Evolutionary conservation across 495 filamentous ascomycete species (phyloP), one percentile per base, ranked within the genome.

Genomic region (Xylaria venustula): DNA sequence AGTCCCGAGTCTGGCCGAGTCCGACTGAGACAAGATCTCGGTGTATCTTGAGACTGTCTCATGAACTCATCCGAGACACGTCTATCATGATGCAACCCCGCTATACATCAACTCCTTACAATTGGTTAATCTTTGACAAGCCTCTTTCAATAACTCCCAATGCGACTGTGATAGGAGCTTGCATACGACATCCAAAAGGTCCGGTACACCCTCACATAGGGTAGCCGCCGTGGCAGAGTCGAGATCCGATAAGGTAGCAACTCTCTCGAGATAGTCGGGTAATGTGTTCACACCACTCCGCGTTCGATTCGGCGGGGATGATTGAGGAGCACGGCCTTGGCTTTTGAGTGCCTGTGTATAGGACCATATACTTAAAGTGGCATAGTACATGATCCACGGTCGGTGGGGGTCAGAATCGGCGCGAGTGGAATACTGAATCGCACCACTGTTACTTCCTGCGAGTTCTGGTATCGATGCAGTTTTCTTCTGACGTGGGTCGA

Each of bases 351-450:
- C 93, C 65, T 87, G 92, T 17, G 91, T 92, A 68, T 94, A 98
- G 19, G 84, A 91, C 93, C 93, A 98, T 26, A 97, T 91, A 48
- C 93, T 90, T 59, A 98, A 77, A 1, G 89, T 87, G 0, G 94
- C 90, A 56, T 93, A 94, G 72, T 97, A 98, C 73, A 98, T 85
- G 36, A 98, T 90, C 94, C 94, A 98, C 1, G 94, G 92, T 25
- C 94, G 85, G 67, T 98, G 94, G 20, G 96, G 86, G 42, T 97
- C 84, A 46, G 87, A 87, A 68, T 98, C 94, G 59, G 91, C 89
- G 7, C 90, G 86, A 5, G 92, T 92, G 0, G 86, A 90, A 71
- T 97, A 98, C 23, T 66, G 71, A 22, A 66, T 70, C 2, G 23
- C 42, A 34, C 65, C 67, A 53, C 68, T 46, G 58, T 15, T 63